These are phyloP conservation scores for Xylariales sp. DNA, from an alignment of 2,329 filamentous ascomycete genomes.

Conservation along the genomic window DNA sequence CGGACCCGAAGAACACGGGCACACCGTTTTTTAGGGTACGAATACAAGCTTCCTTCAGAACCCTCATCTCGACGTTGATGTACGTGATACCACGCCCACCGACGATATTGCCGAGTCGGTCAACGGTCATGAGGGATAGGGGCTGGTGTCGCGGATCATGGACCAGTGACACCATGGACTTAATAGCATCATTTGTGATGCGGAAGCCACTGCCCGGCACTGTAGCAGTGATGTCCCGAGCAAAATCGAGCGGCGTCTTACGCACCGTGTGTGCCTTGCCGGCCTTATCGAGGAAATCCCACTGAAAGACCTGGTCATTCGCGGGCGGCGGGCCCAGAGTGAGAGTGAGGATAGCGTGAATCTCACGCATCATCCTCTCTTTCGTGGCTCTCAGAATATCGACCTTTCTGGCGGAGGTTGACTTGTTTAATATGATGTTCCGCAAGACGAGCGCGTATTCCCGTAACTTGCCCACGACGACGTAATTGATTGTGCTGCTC, in stretches of 20 bases:
- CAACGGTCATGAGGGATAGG: slow-evolving; percentile 78
- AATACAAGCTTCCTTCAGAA: slow-evolving; percentile 79
- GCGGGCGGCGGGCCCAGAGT: slow-evolving; percentile 83
- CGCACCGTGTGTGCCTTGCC: slow-evolving; percentile 71
- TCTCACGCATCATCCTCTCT: slow-evolving; percentile 80
- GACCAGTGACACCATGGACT: slow-evolving; percentile 81
- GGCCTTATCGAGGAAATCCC: slow-evolving; percentile 80
- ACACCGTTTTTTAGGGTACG: slow-evolving; percentile 81
- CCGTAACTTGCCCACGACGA: slow-evolving; percentile 87
- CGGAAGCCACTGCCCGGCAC: slow-evolving; percentile 54
- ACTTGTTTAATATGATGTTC: slow-evolving; percentile 58
- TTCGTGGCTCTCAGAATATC: slow-evolving; percentile 65
- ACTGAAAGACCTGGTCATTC: slow-evolving; percentile 76
- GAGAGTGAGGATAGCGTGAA: slow-evolving; percentile 84
- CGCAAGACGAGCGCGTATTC: slow-evolving; percentile 82
- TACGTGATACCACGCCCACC: slow-evolving; percentile 82
- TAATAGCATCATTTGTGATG: slow-evolving; percentile 69
- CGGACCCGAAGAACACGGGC: slow-evolving; percentile 89
- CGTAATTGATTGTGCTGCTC: slow-evolving; percentile 74
- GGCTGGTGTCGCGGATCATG: slow-evolving; percentile 86
- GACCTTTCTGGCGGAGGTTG: slow-evolving; percentile 47
- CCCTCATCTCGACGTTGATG: slow-evolving; percentile 80
- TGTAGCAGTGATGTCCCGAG: slow-evolving; percentile 71
- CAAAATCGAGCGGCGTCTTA: slow-evolving; percentile 77
- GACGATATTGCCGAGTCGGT: slow-evolving; percentile 83